Conservation (phyloP, 768 basidiomycete genomes). For the Asterophora lycoperdoides region DNA sequence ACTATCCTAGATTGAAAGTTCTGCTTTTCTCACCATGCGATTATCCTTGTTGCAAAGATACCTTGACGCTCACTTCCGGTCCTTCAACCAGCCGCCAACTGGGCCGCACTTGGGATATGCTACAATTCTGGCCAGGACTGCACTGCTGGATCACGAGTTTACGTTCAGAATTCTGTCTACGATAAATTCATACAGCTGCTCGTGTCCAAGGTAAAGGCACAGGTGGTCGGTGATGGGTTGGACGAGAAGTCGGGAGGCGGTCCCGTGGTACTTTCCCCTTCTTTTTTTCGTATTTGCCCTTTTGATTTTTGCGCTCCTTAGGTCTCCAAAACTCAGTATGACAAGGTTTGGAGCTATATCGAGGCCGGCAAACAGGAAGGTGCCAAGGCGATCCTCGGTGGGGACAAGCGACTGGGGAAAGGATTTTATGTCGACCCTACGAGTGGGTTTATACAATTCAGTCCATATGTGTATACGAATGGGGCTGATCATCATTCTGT, state of each 20-base stretch:
- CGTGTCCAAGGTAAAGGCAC: slow-evolving; percentile 60
- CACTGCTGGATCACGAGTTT: slow-evolving; percentile 86
- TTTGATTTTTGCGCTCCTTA: slow-evolving; percentile 21
- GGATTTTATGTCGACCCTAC: slow-evolving; percentile 92
- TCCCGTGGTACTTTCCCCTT: slow-evolving; percentile 59
- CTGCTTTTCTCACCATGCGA: background rate
- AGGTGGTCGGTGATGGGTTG: slow-evolving; percentile 78
- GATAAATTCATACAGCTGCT: slow-evolving; percentile 75
- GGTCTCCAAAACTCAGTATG: slow-evolving; percentile 83
- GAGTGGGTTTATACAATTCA: slow-evolving; percentile 41
- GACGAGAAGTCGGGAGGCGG: slow-evolving; percentile 73
- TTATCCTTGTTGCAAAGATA: background rate
- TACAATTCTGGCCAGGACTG: slow-evolving; percentile 94
- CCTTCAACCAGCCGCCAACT: slow-evolving; percentile 59
- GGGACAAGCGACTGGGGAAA: slow-evolving; percentile 66
- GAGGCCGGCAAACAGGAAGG: slow-evolving; percentile 82
- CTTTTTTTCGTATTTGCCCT: too few relatives aligned
- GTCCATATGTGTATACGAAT: background rate
- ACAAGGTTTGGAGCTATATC: slow-evolving; percentile 85
- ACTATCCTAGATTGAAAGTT: background rate
- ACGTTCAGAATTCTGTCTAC: slow-evolving; percentile 84
- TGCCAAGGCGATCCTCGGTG: slow-evolving; percentile 76
- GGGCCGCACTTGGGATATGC: slow-evolving; percentile 82
- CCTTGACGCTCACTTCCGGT: background rate
- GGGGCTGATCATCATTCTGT: slow-evolving; percentile 3